Conservation (phyloP, 768 basidiomycete genomes). For the Leucogyrophana mollusca region DNA sequence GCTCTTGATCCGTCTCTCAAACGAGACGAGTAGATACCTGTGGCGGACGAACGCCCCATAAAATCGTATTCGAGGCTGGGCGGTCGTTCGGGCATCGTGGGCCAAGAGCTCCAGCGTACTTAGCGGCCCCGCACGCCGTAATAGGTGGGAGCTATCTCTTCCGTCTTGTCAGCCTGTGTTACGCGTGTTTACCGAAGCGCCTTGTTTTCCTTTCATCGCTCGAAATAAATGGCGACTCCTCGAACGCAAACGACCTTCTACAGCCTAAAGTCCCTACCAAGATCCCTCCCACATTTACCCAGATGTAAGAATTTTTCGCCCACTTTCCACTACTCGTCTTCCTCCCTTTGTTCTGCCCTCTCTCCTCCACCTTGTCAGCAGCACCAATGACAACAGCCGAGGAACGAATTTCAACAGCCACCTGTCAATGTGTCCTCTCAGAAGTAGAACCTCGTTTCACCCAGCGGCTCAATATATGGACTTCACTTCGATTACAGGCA, state of each 20-base stretch:
- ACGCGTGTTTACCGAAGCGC: constrained; percentile 12
- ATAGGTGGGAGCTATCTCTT: constrained; percentile 49
- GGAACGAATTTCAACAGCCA: too few relatives aligned
- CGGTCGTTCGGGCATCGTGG: constrained; percentile 74
- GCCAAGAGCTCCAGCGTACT: constrained; percentile 69
- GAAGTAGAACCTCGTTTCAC: too few relatives aligned
- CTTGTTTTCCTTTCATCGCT: constrained; percentile 8
- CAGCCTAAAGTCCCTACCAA: not conserved
- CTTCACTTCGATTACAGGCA: constrained; percentile 25
- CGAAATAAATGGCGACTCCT: constrained; percentile 63
- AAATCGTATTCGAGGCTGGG: constrained; percentile 53
- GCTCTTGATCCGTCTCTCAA: constrained; percentile 78
- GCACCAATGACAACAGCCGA: too few relatives aligned
- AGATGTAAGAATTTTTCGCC: constrained; percentile 29
- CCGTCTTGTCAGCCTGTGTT: constrained; percentile 9
- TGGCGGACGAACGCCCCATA: constrained; percentile 65
- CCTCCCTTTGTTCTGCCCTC: constrained; percentile 41
- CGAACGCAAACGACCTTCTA: constrained; percentile 47
- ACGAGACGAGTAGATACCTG: constrained; percentile 72
- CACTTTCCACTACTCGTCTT: constrained; percentile 61
- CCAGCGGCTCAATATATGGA: too few relatives aligned
- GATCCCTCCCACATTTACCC: too few relatives aligned
- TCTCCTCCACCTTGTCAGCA: too few relatives aligned
- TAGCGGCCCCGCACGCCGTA: constrained; percentile 80
- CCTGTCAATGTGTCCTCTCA: too few relatives aligned